Evolutionary conservation across 2,329 filamentous ascomycete genomes (phyloP).

Genomic region (Colletotrichum agaves): DNA sequence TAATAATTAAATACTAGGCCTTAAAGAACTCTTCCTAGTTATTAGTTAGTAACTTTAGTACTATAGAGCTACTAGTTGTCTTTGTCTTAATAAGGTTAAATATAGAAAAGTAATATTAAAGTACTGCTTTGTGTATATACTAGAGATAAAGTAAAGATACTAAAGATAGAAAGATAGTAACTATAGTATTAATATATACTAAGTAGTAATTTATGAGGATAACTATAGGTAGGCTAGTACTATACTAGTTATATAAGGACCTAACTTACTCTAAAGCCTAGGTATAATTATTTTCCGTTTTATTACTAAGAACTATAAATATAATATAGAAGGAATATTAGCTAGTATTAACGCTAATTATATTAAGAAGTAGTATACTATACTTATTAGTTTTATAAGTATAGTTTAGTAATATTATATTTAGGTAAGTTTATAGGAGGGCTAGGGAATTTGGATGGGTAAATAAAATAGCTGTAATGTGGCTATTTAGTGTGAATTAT

Average conservation of each 20-base stretch:
- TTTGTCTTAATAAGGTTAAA: background rate
- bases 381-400: background rate
- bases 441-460: background rate
- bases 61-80: background rate
- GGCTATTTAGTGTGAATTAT: background rate
- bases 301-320: conserved; percentile 40
- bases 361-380: background rate
- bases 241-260: conserved; percentile 36
- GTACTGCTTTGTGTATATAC: conserved; percentile 39
- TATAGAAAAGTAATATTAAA: conserved; percentile 22
- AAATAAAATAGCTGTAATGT: background rate
- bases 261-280: conserved; percentile 40
- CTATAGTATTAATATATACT: conserved; percentile 37
- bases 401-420: background rate
- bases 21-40: conserved; percentile 38
- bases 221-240: conserved; percentile 35
- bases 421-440: background rate
- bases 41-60: background rate
- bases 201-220: conserved; percentile 40
- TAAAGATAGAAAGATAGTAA: conserved; percentile 28
- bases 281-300: conserved; percentile 38
- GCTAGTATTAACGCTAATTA: background rate
- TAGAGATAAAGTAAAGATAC: conserved; percentile 36
- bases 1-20: conserved; percentile 39
- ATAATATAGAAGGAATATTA: background rate